Percentiles rank a stretch among this genome's conserved stretches.
Evolutionary conservation across 2,329 filamentous ascomycete genomes (phyloP).

Genomic region (Colletotrichum horii): DNA sequence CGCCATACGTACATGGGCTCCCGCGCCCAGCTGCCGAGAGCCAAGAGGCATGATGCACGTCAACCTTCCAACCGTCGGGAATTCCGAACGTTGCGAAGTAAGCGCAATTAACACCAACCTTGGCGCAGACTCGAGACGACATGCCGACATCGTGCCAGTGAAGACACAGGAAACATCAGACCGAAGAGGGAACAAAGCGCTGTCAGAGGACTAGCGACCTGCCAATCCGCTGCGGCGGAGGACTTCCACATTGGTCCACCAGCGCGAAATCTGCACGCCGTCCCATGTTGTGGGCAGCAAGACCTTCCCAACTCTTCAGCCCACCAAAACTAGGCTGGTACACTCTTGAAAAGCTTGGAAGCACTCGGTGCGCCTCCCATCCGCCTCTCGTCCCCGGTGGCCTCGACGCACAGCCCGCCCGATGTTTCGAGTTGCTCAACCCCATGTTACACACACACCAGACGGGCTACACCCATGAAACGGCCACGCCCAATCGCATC

Average conservation of each 20-base stretch:
- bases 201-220: not conserved
- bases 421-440: slow-evolving; percentile 5
- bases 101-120: not conserved
- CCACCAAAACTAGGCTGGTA: not conserved
- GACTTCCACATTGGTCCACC: slow-evolving; percentile 6
- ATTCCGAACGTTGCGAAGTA: not conserved
- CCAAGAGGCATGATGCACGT: not conserved
- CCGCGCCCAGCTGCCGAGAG: not conserved
- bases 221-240: not conserved
- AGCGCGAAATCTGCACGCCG: slow-evolving; percentile 1
- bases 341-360: not conserved
- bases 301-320: not conserved
- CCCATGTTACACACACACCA: not conserved
- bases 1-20: not conserved
- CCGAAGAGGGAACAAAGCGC: not conserved
- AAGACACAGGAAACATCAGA: not conserved
- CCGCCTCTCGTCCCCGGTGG: not conserved
- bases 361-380: not conserved
- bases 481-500: slow-evolving; percentile 7
- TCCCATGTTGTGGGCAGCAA: not conserved
- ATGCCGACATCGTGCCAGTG: not conserved
- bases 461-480: not conserved
- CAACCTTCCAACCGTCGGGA: not conserved
- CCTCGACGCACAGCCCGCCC: slow-evolving; percentile 9
- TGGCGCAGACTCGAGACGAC: not conserved